Conservation (phyloP, 352 stramenopile species). For the Phytopythium cucurbitacearum region DNA sequence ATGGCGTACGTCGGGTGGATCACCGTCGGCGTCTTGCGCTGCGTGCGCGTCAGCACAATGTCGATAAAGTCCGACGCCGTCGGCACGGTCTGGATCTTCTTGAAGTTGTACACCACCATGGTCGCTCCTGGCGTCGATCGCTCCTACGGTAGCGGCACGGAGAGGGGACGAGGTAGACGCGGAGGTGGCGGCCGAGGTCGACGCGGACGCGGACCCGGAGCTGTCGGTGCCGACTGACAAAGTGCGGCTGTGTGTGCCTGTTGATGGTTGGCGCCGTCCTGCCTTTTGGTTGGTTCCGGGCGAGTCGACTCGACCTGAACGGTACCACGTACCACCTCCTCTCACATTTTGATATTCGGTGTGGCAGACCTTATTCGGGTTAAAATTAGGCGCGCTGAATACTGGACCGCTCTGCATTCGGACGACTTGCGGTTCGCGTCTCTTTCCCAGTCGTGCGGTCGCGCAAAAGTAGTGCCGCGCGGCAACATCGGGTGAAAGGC, state of each 20-base stretch:
- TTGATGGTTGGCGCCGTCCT: no score
- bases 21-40: slow-evolving; percentile 99
- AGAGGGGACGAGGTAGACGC: neutral
- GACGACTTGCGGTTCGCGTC: neutral
- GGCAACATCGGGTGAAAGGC: slow-evolving; percentile 4
- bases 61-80: slow-evolving; percentile 97
- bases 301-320: no score
- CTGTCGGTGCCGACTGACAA: no score
- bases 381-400: slow-evolving; percentile 1
- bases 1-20: slow-evolving; percentile 98
- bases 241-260: no score
- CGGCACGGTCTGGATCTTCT: slow-evolving; percentile 98
- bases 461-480: neutral
- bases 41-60: slow-evolving; percentile 98
- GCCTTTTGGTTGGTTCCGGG: no score
- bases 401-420: slow-evolving; percentile 14
- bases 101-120: slow-evolving; percentile 99
- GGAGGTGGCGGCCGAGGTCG: neutral
- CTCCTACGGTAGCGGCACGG: neutral
- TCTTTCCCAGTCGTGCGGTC: neutral
- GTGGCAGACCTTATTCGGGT: no score
- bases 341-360: no score
- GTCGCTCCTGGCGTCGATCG: slow-evolving; percentile 5
- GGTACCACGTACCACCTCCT: no score
- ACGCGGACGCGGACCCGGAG: no score